Base-by-base conservation (phyloP, 768 basidiomycete species). In the Chlorophyllum brunneum region DNA sequence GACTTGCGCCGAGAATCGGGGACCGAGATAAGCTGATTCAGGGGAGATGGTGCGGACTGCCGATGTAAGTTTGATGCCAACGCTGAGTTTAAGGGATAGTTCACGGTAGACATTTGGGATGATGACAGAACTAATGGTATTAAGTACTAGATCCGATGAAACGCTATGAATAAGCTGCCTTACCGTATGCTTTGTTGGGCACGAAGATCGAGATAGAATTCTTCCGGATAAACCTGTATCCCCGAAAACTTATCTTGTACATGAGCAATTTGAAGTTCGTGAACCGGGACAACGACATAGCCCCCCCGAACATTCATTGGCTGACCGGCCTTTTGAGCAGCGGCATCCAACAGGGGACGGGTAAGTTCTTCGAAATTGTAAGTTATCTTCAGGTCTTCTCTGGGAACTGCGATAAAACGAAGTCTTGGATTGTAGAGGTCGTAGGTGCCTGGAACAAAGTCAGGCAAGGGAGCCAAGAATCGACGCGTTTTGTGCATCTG, bases 11-110 rank as follows among this genome's bases (percentile, higher is more conserved):
- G 79, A 81, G 62, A 83, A 83, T 16, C 78, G 73, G 2, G 80
- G 79, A 1, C 80, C 79, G 10, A 81, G 61, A 58, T 77, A 79
- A 1, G 79, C 80, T 4, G 79, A 78, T 39, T 77, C 75, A 2
- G 80, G 80, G n/a, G 79, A 80, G 38, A 83, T 80, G 1, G 79
- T 80, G 52, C 81, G 76, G 13, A 81, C 70, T 5, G 79, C 79
- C 10, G 78, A 80, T 3, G 81, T 81, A 34, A 83, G 70, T 54
- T 78, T 80, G 56, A 82, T 71, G 13, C 80, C 80, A 43, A 81
- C 71, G 5, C 72, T 75, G 1, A 82, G 69, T 56, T 83, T 83
- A 45, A 83, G 73, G 4, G 76, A 76, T 4, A 76, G 63, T n/a
- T 70, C 69, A 27, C 56, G 62, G 55, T 74, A 75, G 9, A 70